Conservation (phyloP, 2,329 filamentous ascomycete genomes). For the Colletotrichum somersetense region DNA sequence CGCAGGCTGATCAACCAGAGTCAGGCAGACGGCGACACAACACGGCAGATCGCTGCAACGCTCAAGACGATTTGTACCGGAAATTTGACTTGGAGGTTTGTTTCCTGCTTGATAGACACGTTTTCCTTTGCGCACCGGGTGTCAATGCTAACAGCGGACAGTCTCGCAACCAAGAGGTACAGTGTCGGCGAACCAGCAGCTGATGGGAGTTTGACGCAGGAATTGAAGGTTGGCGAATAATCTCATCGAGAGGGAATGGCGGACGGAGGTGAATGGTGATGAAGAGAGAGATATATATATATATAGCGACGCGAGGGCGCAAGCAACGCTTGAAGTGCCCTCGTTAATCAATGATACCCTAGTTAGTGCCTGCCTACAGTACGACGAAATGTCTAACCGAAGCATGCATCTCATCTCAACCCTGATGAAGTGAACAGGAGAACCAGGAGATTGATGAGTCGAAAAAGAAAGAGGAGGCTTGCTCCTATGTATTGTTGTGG, state of each 20-base stretch:
- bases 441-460: conserved; percentile 1
- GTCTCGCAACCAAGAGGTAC: conserved; percentile 32
- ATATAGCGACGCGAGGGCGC: not conserved
- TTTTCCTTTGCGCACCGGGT: too few species aligned
- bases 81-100: conserved; percentile 39
- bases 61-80: conserved; percentile 39
- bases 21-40: conserved; percentile 18
- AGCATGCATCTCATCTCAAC: not conserved
- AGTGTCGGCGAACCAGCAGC: conserved; percentile 17
- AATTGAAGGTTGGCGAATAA: conserved; percentile 5
- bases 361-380: not conserved
- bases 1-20: conserved; percentile 23
- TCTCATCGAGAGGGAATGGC: not conserved
- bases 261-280: not conserved
- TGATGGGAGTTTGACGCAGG: conserved; percentile 32
- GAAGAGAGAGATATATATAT: not conserved
- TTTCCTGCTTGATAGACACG: not conserved
- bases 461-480: conserved; percentile 34
- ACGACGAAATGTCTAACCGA: not conserved
- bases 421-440: not conserved
- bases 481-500: conserved; percentile 3
- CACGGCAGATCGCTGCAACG: conserved; percentile 20
- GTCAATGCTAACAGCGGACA: conserved; percentile 17
- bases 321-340: conserved; percentile 17
- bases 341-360: conserved; percentile 39